phyloP scores from a whole-genome alignment of 2,329 filamentous ascomycete genomes.

The Macrophomina pseudophaseolina region DNA sequence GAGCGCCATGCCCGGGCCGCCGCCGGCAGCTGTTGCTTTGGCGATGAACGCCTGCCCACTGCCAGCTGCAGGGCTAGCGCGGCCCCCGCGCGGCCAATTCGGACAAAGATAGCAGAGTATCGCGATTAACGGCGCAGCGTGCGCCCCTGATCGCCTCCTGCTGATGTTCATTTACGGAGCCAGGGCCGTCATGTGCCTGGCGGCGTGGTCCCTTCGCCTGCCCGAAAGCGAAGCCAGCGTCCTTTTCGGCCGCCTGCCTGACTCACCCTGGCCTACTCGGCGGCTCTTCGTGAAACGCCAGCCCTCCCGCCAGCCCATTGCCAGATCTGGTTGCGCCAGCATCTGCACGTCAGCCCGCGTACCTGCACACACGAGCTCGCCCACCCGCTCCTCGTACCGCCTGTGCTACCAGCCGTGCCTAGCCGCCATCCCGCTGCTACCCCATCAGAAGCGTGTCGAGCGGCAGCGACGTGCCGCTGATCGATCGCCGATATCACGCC shows the following conservation, averaged over 20 bases:
- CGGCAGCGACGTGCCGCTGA: too few species aligned
- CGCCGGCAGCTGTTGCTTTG: neutral
- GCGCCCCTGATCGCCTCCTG: slow-evolving; percentile 22
- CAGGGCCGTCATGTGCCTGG: slow-evolving; percentile 1
- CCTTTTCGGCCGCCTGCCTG: slow-evolving; percentile 2
- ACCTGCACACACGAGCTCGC: slow-evolving; percentile 6
- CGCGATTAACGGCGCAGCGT: slow-evolving; percentile 17
- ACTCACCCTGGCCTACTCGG: neutral
- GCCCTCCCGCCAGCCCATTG: neutral
- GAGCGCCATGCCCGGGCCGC: too few species aligned
- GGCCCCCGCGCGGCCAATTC: neutral
- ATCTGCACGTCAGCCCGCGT: slow-evolving; percentile 23
- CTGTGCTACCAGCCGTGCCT: slow-evolving; percentile 4
- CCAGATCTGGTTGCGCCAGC: neutral
- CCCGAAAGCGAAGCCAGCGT: slow-evolving; percentile 1
- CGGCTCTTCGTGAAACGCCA: slow-evolving; percentile 16
- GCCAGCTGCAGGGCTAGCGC: neutral
- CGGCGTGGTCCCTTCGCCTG: neutral
- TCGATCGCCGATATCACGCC: slow-evolving; percentile 7
- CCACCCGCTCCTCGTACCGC: slow-evolving; percentile 1
- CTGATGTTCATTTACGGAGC: slow-evolving; percentile 22
- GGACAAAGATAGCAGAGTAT: slow-evolving; percentile 2
- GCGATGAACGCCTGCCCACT: neutral
- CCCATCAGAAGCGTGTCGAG: neutral
- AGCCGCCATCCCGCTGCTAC: neutral